Evolutionary conservation across 2,329 filamentous ascomycete genomes (phyloP), one percentile per base, ranked within the genome.

Genomic region (Microcera coccophila): DNA sequence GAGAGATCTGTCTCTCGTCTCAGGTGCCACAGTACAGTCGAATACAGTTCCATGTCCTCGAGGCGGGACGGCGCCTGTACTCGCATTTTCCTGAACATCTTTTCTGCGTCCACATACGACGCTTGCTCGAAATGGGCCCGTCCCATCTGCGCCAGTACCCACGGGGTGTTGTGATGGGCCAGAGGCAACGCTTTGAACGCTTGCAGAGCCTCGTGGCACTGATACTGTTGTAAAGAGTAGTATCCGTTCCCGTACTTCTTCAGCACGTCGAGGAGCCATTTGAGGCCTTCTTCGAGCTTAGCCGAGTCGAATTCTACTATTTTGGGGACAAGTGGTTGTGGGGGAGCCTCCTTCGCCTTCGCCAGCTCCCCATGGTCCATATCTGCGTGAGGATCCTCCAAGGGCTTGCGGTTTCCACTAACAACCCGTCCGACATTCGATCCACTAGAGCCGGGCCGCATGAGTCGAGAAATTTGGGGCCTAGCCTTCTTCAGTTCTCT

Each of bases 21-120:
- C 49, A 96, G 71, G 64, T 96, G 90, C 93, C 94, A 98, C n/a
- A 98, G 76, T n/a, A 95, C 85, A 1, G 93, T 98, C 12, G 91
- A 97, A 67, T 95, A 98, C 26, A 97, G 84, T 62, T 98, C 93
- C 90, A 97, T 96, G 60, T 96, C 90, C 61, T 95, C 86, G 34
- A 94, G 75, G 4, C 88, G 82, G 1, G 87, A 87, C 1, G 91
- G 91, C 11, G 87, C 84, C 53, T 93, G 75, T 22, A 84, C 79
- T 38, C 89, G 83, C 52, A 98, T 79, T 42, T 83, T 82, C 44
- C 82, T 76, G 64, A 95, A 98, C 58, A 84, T 86, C 51, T 86
- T 88, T 62, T 95, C 91, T 3, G 93, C 89, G 50, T 95, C 88
- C 2, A 74, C 72, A 61, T 97, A 96, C 52, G 85, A 79, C 9